These are phyloP conservation scores for Oryza rufipogon DNA, from an alignment of 176 grass and related monocot genomes.

Conservation along the genomic window DNA sequence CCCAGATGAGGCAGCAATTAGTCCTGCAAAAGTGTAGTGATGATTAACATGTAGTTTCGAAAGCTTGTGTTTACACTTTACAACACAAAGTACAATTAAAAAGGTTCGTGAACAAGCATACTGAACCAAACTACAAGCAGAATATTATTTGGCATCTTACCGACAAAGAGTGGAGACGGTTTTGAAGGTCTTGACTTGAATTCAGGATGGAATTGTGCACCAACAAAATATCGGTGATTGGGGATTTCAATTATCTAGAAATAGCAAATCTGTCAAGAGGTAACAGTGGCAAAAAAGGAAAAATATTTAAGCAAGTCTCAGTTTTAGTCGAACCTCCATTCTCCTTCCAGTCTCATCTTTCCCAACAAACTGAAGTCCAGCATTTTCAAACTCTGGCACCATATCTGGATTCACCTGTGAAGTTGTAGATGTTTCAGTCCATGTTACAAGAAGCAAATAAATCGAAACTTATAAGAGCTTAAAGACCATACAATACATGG, in stretches of 20 bases:
- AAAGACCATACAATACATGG: background rate
- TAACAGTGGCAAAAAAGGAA: background rate
- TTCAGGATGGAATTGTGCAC: constrained; percentile 95
- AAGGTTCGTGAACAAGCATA: background rate
- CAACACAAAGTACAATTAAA: background rate
- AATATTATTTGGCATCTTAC: constrained; percentile 48
- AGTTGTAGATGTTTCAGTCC: constrained; percentile 24
- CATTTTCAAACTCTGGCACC: constrained; percentile 74
- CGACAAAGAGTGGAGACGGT: constrained; percentile 89
- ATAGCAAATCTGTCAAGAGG: constrained; percentile 8
- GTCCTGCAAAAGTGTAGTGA: constrained; percentile 54
- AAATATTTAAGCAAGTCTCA: background rate
- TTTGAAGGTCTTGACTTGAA: constrained; percentile 94
- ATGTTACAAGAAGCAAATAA: background rate
- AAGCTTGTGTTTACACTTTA: background rate
- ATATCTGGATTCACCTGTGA: constrained; percentile 80
- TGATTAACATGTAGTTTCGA: constrained; percentile 23
- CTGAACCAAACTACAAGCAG: background rate
- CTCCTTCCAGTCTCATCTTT: constrained; percentile 72
- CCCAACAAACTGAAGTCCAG: constrained; percentile 76
- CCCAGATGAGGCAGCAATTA: constrained; percentile 74
- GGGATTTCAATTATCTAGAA: constrained; percentile 95
- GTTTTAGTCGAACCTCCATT: constrained; percentile 65
- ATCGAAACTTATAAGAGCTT: constrained; percentile 6
- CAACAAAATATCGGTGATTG: constrained; percentile 79